Base-by-base conservation (phyloP, 805 yeast genomes). In the Yamadazyma takamatsuzukensis region DNA sequence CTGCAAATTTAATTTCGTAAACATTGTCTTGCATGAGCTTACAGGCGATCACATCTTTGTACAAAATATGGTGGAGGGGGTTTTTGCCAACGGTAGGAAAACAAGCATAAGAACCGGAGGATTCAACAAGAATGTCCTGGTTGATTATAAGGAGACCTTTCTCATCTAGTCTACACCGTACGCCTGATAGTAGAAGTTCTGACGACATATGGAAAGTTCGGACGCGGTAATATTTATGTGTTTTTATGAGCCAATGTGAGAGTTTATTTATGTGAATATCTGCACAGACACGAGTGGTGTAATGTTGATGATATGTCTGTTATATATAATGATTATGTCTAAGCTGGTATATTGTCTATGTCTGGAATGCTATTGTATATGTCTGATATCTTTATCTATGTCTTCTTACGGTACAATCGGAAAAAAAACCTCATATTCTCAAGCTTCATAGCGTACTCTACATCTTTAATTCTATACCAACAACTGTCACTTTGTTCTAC, bases 391-490 rank as follows among this genome's bases (percentile, higher is more conserved):
- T 13, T 21, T 15, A 42, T 46, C 72, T n/a, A n/a, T n/a, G n/a
- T n/a, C 40, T 59, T 68, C 62, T 75, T 79, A 46, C 72, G 65
- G 59, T 85, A 87, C 29, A 87, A 59, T 46, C 95, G 68, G 53
- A 81, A 79, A 54, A 87, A 86, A 53, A 83, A 84, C 39, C 96
- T 70, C 95, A 86, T 86, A 52, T 83, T 87, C 51, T 87, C 96
- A 39, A 87, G 57, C 46, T 83, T 83, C 58, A 84, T 61, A 4
- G 64, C 61, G 44, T 85, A 87, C 9, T 71, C 59, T 10, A 81
- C 57, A 10, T 68, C 69, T 12, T 63, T 58, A 9, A 71, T 59
- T 45, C 96, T 67, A 57, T 78, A 87, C 96, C 96, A 87, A 41
- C 80, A 72, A 34, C 93, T 80, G 45, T 87, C 95, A 34, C 78